Evolutionary conservation across 345 rosid genomes (phyloP).

Genomic region (Brassica incana): DNA sequence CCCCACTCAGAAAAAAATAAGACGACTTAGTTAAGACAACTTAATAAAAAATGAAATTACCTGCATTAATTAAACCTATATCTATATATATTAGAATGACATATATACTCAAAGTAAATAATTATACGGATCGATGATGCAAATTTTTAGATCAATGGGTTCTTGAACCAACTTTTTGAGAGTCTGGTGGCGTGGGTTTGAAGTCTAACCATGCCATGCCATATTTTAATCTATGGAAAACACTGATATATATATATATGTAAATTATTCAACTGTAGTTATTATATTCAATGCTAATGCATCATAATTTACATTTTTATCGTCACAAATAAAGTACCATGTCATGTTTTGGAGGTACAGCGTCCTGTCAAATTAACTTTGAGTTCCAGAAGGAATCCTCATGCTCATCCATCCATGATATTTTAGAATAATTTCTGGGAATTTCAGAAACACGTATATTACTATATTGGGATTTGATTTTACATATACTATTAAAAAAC

Average conservation of each 20-base stretch:
- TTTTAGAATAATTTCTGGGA: background rate
- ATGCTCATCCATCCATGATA: background rate
- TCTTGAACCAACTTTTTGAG: background rate
- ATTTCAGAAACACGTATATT: background rate
- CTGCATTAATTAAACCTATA: background rate
- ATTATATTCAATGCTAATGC: background rate
- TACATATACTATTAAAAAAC: background rate
- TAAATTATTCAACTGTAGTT: background rate
- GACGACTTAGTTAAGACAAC: background rate
- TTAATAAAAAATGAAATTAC: background rate
- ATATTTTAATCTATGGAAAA: background rate
- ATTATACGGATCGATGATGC: slow-evolving; percentile 1
- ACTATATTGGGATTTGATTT: background rate
- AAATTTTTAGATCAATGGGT: background rate
- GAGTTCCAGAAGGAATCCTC: background rate
- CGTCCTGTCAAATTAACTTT: background rate
- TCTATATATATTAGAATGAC: slow-evolving; percentile 1
- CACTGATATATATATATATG: too few relatives aligned
- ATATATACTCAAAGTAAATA: background rate
- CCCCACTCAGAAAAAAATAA: background rate
- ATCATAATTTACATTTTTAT: background rate
- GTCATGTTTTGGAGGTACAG: background rate
- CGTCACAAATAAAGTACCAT: background rate
- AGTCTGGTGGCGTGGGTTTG: slow-evolving; percentile 30
- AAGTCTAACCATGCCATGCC: slow-evolving; percentile 30